Base-by-base conservation (phyloP, 371 early-diverging fungal species). In the Nosema muscidifuracis region DNA sequence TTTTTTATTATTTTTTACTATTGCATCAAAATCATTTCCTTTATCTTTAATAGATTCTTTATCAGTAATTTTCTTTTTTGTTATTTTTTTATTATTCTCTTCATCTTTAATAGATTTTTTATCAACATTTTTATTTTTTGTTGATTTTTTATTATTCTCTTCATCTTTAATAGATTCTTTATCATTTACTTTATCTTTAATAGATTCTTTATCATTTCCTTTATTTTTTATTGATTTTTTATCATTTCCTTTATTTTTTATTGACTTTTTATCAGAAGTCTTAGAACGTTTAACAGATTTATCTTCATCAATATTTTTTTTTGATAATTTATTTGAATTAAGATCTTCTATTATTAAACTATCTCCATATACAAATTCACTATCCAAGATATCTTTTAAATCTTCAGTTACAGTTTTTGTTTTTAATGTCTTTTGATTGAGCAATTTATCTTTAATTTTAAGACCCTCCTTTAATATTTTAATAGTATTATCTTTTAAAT, bases 391-490 rank as follows among this genome's bases (percentile, higher is more conserved):
- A 16, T 67, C 50, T 13, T 53, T 3, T n/a, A 28, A 13, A 26
- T 7, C 1, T 3, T 26, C 33, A 3, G n/a, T n/a, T n/a, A n/a
- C 2, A 3, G 26, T 30, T 42, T 6, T 42, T n/a, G 10, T 47
- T 20, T 47, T 62, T 43, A n/a, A n/a, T 9, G 15, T 43, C 30
- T 44, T 31, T 47, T 43, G 18, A 20, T 28, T 31, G 34, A 53
- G 7, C 26, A 53, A 26, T 26, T 67, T 75, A 16, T 80, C 77
- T 55, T 77, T 77, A 15, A 71, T 34, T 18, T 74, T 76, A 15
- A 73, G 53, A 30, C 67, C 40, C 36, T 74, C 71, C 20, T 70
- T 60, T 26, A 77, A 38, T 13, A 51, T 22, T 28, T 58, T 67
- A 20, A 68, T 42, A 20, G 65, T 68, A 38, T 64, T 64, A 26